Conservation (phyloP, 2,329 filamentous ascomycete genomes). For the Fulvia fulva region DNA sequence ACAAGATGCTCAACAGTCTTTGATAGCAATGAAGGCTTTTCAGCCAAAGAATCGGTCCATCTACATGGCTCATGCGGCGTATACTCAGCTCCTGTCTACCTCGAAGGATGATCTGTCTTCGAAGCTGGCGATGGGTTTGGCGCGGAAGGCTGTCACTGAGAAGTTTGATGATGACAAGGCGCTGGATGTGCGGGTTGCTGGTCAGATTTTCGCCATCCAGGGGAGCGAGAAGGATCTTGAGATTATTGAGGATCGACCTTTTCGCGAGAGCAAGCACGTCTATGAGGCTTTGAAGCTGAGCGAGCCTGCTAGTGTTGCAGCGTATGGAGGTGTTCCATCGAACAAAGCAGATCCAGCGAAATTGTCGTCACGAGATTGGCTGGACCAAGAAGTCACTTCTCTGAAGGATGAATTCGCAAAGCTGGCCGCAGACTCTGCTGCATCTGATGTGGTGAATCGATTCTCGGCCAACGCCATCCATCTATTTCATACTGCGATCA, state of each 20-base stretch:
- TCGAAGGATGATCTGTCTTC: conserved; percentile 29
- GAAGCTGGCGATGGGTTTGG: conserved; percentile 28
- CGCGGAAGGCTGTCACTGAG: conserved; percentile 31
- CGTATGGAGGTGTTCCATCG: not conserved
- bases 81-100: conserved; percentile 31
- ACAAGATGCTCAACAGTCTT: conserved; percentile 32
- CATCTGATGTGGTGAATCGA: conserved; percentile 12
- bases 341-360: conserved; percentile 4
- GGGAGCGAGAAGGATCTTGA: conserved; percentile 26
- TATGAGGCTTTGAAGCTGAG: conserved; percentile 24
- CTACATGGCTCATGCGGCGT: conserved; percentile 34
- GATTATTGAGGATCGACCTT: conserved; percentile 18
- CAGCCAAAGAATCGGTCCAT: conserved; percentile 29
- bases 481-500: conserved; percentile 24
- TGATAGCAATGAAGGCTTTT: conserved; percentile 33
- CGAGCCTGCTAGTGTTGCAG: not conserved
- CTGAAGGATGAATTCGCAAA: conserved; percentile 25
- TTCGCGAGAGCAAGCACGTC: conserved; percentile 31
- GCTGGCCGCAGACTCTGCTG: conserved; percentile 11
- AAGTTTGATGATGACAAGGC: conserved; percentile 28
- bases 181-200: conserved; percentile 31
- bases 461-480: conserved; percentile 27
- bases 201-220: conserved; percentile 33
- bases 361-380: conserved; percentile 19
- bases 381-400: conserved; percentile 19